Percentiles rank a stretch among this genome's conserved stretches.
These are phyloP conservation scores for Fusarium redolens DNA, from an alignment of 2,329 filamentous ascomycete genomes.

Conservation along the genomic window DNA sequence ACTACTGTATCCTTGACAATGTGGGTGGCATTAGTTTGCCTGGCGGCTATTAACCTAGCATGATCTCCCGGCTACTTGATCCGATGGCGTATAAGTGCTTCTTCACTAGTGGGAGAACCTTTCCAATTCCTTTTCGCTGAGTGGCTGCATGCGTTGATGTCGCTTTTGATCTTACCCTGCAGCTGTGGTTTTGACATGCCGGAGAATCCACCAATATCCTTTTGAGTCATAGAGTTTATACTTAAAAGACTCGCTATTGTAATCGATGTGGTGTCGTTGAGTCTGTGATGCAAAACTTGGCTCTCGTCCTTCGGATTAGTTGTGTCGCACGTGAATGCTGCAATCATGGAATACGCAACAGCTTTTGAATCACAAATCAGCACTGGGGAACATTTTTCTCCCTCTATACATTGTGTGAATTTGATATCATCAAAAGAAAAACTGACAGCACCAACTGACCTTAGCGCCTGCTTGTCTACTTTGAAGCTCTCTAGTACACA, in stretches of 20 bases:
- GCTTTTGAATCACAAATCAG: too few species aligned
- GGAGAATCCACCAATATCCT: accelerated
- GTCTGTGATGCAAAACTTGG: too few species aligned
- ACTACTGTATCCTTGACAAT: conserved; percentile 13
- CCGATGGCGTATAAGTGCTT: conserved; percentile 1
- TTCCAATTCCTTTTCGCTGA: background rate
- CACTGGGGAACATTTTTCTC: too few species aligned
- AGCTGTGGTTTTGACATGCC: background rate
- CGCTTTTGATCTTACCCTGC: background rate
- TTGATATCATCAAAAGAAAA: too few species aligned
- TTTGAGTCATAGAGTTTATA: background rate
- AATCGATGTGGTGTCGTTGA: too few species aligned
- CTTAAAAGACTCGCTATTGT: too few species aligned
- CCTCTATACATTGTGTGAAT: too few species aligned
- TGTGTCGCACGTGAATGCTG: too few species aligned
- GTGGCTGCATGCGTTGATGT: background rate
- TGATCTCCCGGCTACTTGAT: conserved; percentile 7
- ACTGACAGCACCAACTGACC: too few species aligned
- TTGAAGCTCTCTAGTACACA: accelerated
- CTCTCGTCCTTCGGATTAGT: too few species aligned
- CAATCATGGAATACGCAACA: too few species aligned
- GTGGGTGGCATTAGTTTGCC: conserved; percentile 22
- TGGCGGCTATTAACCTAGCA: background rate
- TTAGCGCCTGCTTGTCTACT: background rate
- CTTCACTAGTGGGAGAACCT: background rate